Evolutionary conservation across 2,329 filamentous ascomycete genomes (phyloP), one percentile per base, ranked within the genome.

Genomic region (Fusarium goolgardi): DNA sequence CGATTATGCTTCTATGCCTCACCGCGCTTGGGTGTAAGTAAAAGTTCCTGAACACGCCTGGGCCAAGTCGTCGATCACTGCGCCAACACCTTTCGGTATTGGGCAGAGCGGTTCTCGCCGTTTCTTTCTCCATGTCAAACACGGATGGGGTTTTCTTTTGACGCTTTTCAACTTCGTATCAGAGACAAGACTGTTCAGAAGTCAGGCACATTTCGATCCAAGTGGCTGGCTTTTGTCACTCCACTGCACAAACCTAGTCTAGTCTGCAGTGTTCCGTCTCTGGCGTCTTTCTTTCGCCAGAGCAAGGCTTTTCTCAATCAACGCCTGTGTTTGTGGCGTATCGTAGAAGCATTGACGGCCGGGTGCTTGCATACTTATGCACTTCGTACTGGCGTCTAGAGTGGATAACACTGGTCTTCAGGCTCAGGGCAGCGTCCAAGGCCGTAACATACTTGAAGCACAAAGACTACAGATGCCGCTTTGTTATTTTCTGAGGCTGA

Each of bases 301-400:
- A 63, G 47, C 55, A 72, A 52, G 62, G 59, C 75, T 73, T 71
- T 78, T 76, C 74, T 75, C 75, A 79, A 78, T 78, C 78, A 79
- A 76, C 78, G 78, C 67, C 73, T 70, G 74, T 81, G 79, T 80
- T 80, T 81, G 81, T 82, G 81, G 81, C 80, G 78, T 80, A 78
- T 82, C 76, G 75, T 80, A 80, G 78, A 77, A 79, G 76, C 73
- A 79, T 78, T 80, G 77, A 78, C 75, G 76, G 77, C 75, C 83
- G 83, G 83, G 75, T 84, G 78, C 75, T 74, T 83, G 83, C 83
- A 85, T 81, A 73, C 73, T 78, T 74, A 78, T 80, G 80, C 81
- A 80, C 64, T 69, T 69, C 62, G 68, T 59, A 56, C 65, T 59
- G 60, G 60, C 55, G 46, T 45, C 54, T 61, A 45, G 55, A 56